Evolutionary conservation across 208 protist species (phyloP).

Genomic region (Phytomonas sp.): DNA sequence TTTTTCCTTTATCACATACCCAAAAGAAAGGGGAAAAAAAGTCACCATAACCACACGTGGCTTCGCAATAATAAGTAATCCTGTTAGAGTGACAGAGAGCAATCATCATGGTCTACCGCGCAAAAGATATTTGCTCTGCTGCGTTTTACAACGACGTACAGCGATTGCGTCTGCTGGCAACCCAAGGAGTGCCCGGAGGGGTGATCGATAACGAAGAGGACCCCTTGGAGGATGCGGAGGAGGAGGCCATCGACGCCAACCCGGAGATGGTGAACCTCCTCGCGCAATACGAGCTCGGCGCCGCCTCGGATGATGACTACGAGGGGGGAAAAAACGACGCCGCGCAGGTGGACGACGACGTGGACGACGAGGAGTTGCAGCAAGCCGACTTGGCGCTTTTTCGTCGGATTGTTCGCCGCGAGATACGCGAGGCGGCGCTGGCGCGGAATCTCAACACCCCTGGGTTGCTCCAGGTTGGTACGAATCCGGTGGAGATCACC

Average conservation of each 20-base stretch:
- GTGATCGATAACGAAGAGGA: conserved; percentile 24
- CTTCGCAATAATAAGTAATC: no score
- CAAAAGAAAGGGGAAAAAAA: no score
- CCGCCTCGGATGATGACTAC: not conserved
- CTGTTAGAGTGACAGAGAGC: no score
- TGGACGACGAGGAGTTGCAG: conserved; percentile 22
- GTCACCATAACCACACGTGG: no score
- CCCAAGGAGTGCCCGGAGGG: conserved; percentile 26
- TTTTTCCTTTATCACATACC: no score
- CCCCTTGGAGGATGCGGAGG: conserved; percentile 19
- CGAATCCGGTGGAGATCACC: conserved; percentile 20
- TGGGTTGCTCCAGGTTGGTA: conserved; percentile 24
- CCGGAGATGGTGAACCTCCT: conserved; percentile 8
- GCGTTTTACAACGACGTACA: conserved; percentile 59
- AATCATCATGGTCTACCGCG: conserved; percentile 23
- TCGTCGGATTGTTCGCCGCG: conserved; percentile 21
- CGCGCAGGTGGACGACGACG: conserved; percentile 11
- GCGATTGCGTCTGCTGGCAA: conserved; percentile 52
- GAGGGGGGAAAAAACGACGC: conserved; percentile 15
- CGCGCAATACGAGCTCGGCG: conserved; percentile 15
- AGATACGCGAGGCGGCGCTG: conserved; percentile 21
- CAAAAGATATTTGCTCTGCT: conserved; percentile 52
- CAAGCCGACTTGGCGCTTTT: conserved; percentile 25
- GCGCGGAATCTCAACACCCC: conserved; percentile 17
- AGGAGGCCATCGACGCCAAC: conserved; percentile 11